Conservation (phyloP, 345 rosid genomes). For the Erysimum cheiranthoides region DNA sequence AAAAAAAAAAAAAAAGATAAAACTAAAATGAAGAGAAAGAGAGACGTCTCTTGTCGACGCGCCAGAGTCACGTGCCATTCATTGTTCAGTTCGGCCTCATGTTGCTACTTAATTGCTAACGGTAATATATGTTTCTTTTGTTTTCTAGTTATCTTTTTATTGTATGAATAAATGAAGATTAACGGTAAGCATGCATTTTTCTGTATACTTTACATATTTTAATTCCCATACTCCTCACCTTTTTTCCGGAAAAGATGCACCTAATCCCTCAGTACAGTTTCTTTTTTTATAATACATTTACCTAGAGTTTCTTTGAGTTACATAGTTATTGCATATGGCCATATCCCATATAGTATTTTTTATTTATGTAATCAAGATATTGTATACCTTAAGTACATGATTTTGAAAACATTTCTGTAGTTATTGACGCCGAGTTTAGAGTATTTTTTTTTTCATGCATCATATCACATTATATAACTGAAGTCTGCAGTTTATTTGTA, state of each 20-base stretch:
- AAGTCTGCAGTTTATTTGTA: background rate
- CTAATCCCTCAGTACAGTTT: constrained; percentile 18
- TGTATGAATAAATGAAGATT: background rate
- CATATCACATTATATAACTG: no score
- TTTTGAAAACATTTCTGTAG: background rate
- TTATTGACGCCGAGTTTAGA: background rate
- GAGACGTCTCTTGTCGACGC: constrained; percentile 12
- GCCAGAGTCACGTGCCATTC: constrained; percentile 47
- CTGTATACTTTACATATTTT: constrained; percentile 4
- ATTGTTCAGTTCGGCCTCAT: constrained; percentile 30
- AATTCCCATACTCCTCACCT: constrained; percentile 14
- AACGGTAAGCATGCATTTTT: constrained; percentile 15
- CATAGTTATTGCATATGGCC: background rate
- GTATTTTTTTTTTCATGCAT: background rate
- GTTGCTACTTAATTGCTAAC: constrained; percentile 37
- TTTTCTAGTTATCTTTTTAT: background rate
- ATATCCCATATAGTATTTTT: background rate
- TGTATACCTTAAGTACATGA: background rate
- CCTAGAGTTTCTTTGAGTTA: constrained; percentile 8
- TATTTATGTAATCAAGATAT: background rate
- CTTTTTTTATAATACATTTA: background rate
- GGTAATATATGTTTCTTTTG: constrained; percentile 34
- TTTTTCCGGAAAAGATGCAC: constrained; percentile 24
- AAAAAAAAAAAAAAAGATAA: background rate
- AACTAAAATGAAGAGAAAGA: background rate